A percentile compares a stretch with the other conserved stretches of the same genome.
Conservation (phyloP, 2,329 filamentous ascomycete species). For the Chaetomium olivaceum region DNA sequence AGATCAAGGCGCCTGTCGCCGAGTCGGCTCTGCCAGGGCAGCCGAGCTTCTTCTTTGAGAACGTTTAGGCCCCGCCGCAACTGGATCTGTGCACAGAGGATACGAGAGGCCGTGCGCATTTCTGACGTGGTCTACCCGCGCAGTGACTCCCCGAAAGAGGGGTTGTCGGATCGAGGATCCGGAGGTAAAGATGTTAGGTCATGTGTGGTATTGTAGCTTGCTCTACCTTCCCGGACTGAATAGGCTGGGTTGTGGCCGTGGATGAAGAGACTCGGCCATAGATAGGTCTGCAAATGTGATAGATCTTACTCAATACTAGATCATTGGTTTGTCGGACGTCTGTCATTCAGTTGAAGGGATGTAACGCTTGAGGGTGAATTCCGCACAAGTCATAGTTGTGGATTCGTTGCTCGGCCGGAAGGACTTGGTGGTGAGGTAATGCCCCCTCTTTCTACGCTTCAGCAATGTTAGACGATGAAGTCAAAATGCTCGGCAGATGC, state of each 20-base stretch:
- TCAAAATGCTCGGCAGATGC: background rate
- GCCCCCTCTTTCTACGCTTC: background rate
- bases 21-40: conserved; percentile 78
- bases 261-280: background rate
- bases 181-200: background rate
- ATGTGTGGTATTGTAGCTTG: background rate
- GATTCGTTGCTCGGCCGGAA: background rate
- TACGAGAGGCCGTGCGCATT: background rate
- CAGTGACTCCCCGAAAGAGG: background rate
- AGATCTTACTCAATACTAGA: conserved; percentile 16
- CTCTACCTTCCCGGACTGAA: background rate
- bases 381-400: background rate
- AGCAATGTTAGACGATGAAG: background rate
- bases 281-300: conserved; percentile 2
- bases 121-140: background rate
- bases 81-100: background rate
- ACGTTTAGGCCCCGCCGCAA: conserved; percentile 49
- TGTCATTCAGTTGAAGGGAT: background rate
- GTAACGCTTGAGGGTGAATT: background rate
- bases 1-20: conserved; percentile 59
- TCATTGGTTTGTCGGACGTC: background rate
- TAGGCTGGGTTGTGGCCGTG: background rate
- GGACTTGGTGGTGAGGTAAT: conserved; percentile 19
- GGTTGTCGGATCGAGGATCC: background rate
- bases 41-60: conserved; percentile 84